Evolutionary conservation across 257 asterid genomes (phyloP), one percentile per base, ranked within the genome.

Genomic region (Eustoma russellianum): DNA sequence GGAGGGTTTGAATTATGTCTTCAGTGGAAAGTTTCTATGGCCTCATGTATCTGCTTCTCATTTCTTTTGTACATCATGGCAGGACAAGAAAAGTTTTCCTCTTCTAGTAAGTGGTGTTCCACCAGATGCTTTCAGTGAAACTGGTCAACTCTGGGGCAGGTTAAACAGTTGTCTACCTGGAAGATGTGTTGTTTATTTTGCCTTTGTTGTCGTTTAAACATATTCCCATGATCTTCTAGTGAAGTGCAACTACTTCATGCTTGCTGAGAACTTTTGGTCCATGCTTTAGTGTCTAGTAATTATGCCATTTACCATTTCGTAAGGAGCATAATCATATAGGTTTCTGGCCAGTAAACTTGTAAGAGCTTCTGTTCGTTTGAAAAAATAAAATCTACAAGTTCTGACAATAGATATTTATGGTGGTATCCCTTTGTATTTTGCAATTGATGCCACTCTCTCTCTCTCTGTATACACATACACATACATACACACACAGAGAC

Each of bases 111-210:
- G 98, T 70, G 98, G 97, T 17, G 98, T 88, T 62, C 98, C 98
- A 33, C 98, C 98, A 5, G 95, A 92, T 66, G 97, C 95, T 67
- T 92, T 92, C 68, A 92, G 98, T 66, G 84, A 77, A 66, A 88
- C 95, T 61, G 98, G 97, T 59, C 98, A 92, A 78, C 94, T 92
- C 19, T 92, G 97, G 98, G 83, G 81, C 86, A 92, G 97, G 98
- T 91, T 16, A 48, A 56, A 63, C 45, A 66, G 51, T 46, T 57
- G 69, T 67, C 61, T 17, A 61, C 56, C 57, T 17, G 45, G 17
- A 51, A 33, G 11, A 50, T 41, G 0, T 30, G 11, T 50, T 7
- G 33, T 67, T 24, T 43, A 33, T 34, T 55, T 19, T 55, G 6
- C 7, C 12, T 17, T 13, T 18, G 17, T 17, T 41, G 13, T 11